Evolutionary conservation across 2,329 filamentous ascomycete species (phyloP), one percentile per base, ranked within the genome.

Genomic region (Diaporthe sp.): DNA sequence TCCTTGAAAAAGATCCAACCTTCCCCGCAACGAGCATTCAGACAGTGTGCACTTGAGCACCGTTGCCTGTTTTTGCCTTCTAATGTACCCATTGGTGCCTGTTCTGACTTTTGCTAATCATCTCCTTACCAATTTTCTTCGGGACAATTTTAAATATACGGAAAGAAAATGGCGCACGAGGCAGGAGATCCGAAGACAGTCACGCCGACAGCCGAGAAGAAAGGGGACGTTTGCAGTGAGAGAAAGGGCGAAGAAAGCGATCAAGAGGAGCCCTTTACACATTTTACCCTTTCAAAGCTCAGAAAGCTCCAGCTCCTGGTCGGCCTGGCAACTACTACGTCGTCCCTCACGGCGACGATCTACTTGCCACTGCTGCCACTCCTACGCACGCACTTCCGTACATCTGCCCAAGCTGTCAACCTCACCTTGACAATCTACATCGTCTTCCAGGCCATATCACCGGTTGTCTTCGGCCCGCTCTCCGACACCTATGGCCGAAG

Each of bases 391-490:
- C 79, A 81, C 34, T 77, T 84, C 19, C 78, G 77, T 1, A 81
- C 84, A 4, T 77, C 80, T 0, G 70, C 80, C 25, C 79, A 78
- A 15, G 73, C 83, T 72, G 79, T 88, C 74, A 87, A 87, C 75
- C 78, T 88, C 68, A 86, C 85, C 2, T 74, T 88, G 22, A 91
- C 89, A 8, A 88, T 88, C 3, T 91, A 89, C 77, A 88, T 89
- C 86, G 86, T 92, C 73, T 86, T 92, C 62, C 90, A 92, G 80
- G 91, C 87, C 13, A 79, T 92, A 1, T 86, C 89, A 0, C 91
- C 90, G 0, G 88, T 86, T 17, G 80, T 92, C 42, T 88, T 90
- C 49, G 91, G 89, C 10, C 88, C 89, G 57, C 87, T 92, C 44
- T 88, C 89, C 3, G 91, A 92, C 79, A 85, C 83, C 74, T 84